phyloP scores from a whole-genome alignment of 495 filamentous ascomycete species.

The Glarea lozoyensis region DNA sequence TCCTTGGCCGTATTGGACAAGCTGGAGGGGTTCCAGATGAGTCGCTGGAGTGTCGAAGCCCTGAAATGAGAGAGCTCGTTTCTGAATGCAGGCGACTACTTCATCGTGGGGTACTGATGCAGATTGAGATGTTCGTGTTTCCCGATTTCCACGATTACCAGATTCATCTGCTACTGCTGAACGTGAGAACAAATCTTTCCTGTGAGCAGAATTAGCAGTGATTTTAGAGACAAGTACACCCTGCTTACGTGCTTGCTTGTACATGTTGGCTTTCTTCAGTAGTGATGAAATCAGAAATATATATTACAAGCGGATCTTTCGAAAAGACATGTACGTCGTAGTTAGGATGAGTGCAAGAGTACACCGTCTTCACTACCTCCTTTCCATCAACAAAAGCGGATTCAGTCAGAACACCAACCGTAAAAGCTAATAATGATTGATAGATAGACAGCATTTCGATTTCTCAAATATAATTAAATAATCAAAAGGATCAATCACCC shows the following conservation, averaged over 20 bases:
- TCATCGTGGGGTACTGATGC: conserved; percentile 41
- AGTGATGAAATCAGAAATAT: conserved; percentile 41
- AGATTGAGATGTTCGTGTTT: conserved; percentile 34
- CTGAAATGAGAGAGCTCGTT: conserved; percentile 60
- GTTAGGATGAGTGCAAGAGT: conserved; percentile 23
- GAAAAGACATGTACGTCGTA: conserved; percentile 45
- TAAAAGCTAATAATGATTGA: too few species aligned
- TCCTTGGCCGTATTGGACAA: conserved; percentile 39
- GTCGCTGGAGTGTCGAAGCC: conserved; percentile 39
- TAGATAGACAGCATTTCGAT: too few species aligned
- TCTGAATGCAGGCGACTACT: conserved; percentile 58
- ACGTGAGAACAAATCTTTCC: conserved; percentile 22
- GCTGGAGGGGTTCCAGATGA: conserved; percentile 44
- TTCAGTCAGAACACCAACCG: neutral
- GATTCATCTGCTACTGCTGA: conserved; percentile 13
- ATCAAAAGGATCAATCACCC: too few species aligned
- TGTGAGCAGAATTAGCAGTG: conserved; percentile 15
- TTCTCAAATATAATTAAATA: too few species aligned
- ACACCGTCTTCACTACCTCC: conserved; percentile 24
- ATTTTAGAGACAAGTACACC: neutral
- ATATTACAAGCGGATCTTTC: conserved; percentile 45
- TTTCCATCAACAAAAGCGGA: neutral
- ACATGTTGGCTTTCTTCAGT: conserved; percentile 31
- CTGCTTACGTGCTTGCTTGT: conserved; percentile 7
- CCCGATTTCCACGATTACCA: conserved; percentile 1